Evolutionary conservation across 306 rosid species (phyloP).

Genomic region (Parietaria judaica): DNA sequence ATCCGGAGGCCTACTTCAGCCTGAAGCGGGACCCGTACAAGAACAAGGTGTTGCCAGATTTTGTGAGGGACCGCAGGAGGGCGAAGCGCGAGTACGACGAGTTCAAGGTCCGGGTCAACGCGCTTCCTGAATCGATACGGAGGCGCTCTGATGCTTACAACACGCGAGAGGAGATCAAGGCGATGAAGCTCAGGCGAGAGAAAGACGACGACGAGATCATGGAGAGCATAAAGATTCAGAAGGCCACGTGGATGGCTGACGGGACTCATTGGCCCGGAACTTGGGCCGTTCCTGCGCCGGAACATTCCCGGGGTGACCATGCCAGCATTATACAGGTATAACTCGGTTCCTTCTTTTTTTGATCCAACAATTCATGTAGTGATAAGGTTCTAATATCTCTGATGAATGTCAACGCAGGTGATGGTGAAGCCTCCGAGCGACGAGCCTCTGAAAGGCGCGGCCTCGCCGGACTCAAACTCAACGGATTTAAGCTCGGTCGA

Average conservation of each 20-base stretch:
- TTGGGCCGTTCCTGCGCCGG: conserved; percentile 44
- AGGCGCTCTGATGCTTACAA: conserved; percentile 68
- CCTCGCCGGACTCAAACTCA: conserved; percentile 35
- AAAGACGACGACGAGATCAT: conserved; percentile 42
- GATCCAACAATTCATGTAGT: neutral
- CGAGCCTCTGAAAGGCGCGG: conserved; percentile 42
- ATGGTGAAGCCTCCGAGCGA: conserved; percentile 73
- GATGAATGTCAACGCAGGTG: conserved; percentile 31
- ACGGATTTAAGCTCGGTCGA: conserved; percentile 51
- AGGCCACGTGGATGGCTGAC: conserved; percentile 80
- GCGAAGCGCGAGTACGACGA: conserved; percentile 77
- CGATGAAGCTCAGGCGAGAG: conserved; percentile 48
- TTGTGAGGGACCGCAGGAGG: conserved; percentile 73
- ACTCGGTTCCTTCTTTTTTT: no score
- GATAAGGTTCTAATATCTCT: conserved; percentile 4
- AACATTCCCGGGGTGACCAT: conserved; percentile 72
- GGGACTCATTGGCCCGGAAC: conserved; percentile 77
- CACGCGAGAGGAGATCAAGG: conserved; percentile 54
- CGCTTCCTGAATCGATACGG: conserved; percentile 69
- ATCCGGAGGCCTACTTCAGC: conserved; percentile 65
- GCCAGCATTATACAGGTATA: conserved; percentile 71
- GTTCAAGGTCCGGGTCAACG: conserved; percentile 65
- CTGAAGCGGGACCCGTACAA: conserved; percentile 61
- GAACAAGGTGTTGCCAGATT: conserved; percentile 60
- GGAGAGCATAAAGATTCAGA: conserved; percentile 37